Evolutionary conservation across 371 early-diverging fungal species (phyloP).

Genomic region (Funneliformis caledonium): DNA sequence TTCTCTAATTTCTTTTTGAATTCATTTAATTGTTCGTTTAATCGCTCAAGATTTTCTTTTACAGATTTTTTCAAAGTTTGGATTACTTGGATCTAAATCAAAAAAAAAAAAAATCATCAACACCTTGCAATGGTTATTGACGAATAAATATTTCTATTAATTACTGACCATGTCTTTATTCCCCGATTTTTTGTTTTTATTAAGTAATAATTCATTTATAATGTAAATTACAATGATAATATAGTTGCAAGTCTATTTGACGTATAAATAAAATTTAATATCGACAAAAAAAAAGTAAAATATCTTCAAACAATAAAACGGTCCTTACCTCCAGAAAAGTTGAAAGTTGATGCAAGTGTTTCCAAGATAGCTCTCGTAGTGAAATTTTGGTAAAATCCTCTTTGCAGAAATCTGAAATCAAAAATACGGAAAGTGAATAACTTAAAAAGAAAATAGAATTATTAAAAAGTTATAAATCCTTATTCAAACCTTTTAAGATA

Average conservation of each 20-base stretch:
- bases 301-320: neutral
- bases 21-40: neutral
- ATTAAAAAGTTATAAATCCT: neutral
- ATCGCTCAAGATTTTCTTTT: conserved; percentile 8
- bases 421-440: neutral
- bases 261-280: neutral
- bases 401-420: neutral
- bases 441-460: neutral
- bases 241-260: conserved; percentile 4
- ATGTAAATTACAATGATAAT: neutral
- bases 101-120: neutral
- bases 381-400: neutral
- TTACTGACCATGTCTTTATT: conserved; percentile 20
- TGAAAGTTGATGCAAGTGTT: conserved; percentile 5
- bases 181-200: conserved; percentile 23
- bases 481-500: neutral
- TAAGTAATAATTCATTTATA: neutral
- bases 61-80: neutral
- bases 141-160: neutral
- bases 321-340: conserved; percentile 18
- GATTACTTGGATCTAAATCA: neutral
- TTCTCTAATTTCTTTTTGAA: neutral
- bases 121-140: neutral
- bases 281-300: neutral
- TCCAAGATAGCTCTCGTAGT: conserved; percentile 19